A percentile compares a stretch with the other conserved stretches of the same genome.
Evolutionary conservation across 129 eudicot genomes (phyloP).

Genomic region (Escallonia herrerae): DNA sequence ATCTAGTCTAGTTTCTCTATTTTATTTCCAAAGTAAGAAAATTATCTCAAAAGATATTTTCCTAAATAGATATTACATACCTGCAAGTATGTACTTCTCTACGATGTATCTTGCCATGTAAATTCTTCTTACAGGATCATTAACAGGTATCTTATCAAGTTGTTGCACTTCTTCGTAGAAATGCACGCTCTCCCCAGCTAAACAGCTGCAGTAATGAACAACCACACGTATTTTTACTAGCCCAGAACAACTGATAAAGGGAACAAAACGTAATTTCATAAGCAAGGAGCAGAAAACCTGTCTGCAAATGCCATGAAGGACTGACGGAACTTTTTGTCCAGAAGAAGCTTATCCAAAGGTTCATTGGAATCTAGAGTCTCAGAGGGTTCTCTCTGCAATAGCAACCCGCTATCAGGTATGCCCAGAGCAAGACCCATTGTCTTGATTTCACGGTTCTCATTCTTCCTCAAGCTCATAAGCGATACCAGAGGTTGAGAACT

Average conservation of each 20-base stretch:
- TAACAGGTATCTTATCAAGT: constrained; percentile 55
- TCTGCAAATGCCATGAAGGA: constrained; percentile 87
- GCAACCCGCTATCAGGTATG: constrained; percentile 59
- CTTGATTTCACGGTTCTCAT: constrained; percentile 31
- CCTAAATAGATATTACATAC: constrained; percentile 19
- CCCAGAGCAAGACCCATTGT: constrained; percentile 86
- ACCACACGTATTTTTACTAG: neutral
- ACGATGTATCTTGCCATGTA: constrained; percentile 94
- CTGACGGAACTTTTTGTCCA: constrained; percentile 62
- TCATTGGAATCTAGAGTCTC: constrained; percentile 42
- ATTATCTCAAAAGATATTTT: neutral
- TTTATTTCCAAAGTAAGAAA: no score
- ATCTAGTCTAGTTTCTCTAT: no score
- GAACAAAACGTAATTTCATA: neutral
- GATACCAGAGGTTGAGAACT: constrained; percentile 82
- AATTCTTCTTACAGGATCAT: constrained; percentile 68
- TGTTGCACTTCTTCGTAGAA: constrained; percentile 82
- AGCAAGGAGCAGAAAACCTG: constrained; percentile 39
- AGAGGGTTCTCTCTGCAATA: constrained; percentile 34
- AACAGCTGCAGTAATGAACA: constrained; percentile 44
- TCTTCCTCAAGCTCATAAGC: constrained; percentile 71
- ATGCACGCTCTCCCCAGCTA: constrained; percentile 93
- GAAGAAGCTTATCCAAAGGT: constrained; percentile 72
- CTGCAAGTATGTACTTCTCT: constrained; percentile 64
- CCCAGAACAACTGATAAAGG: neutral